phyloP scores from a whole-genome alignment of 208 protist genomes.

The Leishmania arabica region DNA sequence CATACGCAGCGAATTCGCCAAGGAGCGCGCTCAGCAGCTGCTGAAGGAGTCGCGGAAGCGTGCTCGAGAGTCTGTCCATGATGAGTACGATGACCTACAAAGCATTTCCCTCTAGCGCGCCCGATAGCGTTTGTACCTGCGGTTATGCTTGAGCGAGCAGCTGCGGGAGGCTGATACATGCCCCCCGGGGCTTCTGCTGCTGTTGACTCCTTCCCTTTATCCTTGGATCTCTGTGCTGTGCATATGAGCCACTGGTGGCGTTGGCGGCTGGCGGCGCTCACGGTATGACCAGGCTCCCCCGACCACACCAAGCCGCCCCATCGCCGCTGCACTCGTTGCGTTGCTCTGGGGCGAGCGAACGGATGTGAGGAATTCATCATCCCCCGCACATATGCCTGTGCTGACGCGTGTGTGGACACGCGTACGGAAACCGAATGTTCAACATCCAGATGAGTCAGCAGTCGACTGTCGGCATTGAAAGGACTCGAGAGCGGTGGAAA shows the following conservation, averaged over 20 bases:
- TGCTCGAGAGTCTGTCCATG: slow-evolving; percentile 31
- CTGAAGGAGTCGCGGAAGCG: slow-evolving; percentile 54
- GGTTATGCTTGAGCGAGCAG: neutral
- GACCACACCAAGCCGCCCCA: neutral
- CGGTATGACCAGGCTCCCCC: neutral
- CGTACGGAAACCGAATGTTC: neutral
- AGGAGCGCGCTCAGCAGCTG: slow-evolving; percentile 50
- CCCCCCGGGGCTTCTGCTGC: neutral
- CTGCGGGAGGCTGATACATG: neutral
- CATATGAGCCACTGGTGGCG: neutral
- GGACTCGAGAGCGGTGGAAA: neutral
- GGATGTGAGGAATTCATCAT: neutral
- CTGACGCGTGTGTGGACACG: neutral
- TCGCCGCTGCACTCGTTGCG: neutral
- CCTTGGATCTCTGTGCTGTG: neutral
- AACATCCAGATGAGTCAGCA: neutral
- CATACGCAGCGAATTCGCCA: slow-evolving; percentile 57
- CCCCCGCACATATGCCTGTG: neutral
- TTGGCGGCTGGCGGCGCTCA: neutral
- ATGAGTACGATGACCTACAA: slow-evolving; percentile 84
- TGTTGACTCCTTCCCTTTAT: neutral
- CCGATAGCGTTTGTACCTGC: neutral
- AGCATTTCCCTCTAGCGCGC: slow-evolving; percentile 32
- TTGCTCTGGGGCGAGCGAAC: neutral
- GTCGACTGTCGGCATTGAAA: neutral